Percentiles rank a stretch among this genome's conserved stretches.
Evolutionary conservation across 345 rosid genomes (phyloP).

Genomic region (Eucalyptus polybractea): DNA sequence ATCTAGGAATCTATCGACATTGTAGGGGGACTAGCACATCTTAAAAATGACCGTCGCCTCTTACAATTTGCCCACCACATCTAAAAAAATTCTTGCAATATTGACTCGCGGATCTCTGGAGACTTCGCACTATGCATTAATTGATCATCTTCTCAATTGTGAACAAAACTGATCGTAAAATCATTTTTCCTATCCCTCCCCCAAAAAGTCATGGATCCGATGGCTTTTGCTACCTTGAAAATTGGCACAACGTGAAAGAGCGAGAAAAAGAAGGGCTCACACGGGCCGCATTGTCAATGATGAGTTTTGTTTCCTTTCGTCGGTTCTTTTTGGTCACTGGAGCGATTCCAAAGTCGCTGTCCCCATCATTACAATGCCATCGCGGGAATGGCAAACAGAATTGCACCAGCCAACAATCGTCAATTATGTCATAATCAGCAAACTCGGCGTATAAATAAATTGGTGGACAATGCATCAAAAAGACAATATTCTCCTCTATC

Average conservation of each 20-base stretch:
- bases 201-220: neutral
- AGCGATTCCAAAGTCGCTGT: neutral
- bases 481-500: neutral
- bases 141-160: neutral
- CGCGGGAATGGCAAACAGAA: neutral
- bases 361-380: neutral
- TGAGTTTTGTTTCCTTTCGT: neutral
- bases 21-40: neutral
- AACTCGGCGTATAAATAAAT: neutral
- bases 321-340: neutral
- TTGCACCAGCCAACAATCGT: neutral
- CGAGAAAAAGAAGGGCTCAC: neutral
- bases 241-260: neutral
- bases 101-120: neutral
- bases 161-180: neutral
- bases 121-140: neutral
- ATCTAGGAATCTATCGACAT: neutral
- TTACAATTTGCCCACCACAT: neutral
- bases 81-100: neutral
- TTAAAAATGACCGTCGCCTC: neutral
- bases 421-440: neutral
- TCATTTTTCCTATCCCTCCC: neutral
- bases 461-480: neutral
- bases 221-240: neutral
- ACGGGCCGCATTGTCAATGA: neutral